Conservation (phyloP, 1,284 basidiomycete genomes). For the Sporisorium exsertum region DNA sequence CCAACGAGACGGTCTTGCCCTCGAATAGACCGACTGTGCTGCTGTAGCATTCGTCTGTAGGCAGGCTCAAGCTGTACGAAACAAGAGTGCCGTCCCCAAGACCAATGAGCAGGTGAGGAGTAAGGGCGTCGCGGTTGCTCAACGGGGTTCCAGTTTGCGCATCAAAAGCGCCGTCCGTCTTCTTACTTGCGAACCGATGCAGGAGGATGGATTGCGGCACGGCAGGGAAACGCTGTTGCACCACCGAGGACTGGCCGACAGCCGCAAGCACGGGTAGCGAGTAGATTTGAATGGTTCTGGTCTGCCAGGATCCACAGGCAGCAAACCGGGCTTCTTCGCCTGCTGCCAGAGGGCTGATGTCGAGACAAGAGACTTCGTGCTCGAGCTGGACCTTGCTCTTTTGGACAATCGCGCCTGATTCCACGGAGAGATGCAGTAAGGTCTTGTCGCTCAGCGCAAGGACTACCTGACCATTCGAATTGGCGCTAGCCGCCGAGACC, state of each 20-base stretch:
- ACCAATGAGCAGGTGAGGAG: constrained; percentile 78
- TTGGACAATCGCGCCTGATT: constrained; percentile 67
- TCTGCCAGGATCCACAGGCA: constrained; percentile 82
- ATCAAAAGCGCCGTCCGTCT: not conserved
- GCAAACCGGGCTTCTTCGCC: constrained; percentile 66
- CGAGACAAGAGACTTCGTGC: constrained; percentile 65
- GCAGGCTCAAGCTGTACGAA: constrained; percentile 72
- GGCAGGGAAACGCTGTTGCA: constrained; percentile 21
- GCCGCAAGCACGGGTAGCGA: constrained; percentile 72
- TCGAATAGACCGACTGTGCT: constrained; percentile 68
- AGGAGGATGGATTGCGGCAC: constrained; percentile 80
- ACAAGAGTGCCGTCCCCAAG: constrained; percentile 83
- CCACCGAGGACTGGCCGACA: constrained; percentile 31
- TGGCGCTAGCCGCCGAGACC: constrained; percentile 66
- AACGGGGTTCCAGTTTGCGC: constrained; percentile 9
- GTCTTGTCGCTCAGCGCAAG: constrained; percentile 76
- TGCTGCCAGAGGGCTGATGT: constrained; percentile 64
- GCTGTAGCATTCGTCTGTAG: constrained; percentile 37
- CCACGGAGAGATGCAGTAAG: constrained; percentile 74
- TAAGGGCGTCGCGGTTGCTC: constrained; percentile 25
- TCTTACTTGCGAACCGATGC: constrained; percentile 74
- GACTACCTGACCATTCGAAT: constrained; percentile 77
- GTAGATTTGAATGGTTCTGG: constrained; percentile 77
- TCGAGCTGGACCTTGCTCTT: constrained; percentile 31
- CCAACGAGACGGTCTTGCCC: constrained; percentile 77